A percentile compares a stretch with the other conserved stretches of the same genome.
Conservation (phyloP, 2,329 filamentous ascomycete genomes). For the Ceratocystis cubensis region DNA sequence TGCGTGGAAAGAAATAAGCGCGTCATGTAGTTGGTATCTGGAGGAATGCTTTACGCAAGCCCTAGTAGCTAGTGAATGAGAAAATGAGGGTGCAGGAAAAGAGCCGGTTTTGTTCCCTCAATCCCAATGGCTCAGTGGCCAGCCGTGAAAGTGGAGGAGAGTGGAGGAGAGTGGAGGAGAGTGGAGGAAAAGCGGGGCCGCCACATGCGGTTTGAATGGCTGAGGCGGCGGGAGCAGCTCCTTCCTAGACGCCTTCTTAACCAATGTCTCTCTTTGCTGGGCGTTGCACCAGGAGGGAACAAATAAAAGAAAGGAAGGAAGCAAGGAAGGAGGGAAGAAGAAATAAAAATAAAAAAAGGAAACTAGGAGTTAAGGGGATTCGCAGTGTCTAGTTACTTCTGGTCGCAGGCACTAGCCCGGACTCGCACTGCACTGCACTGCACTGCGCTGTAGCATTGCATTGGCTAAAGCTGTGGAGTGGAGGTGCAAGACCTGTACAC, state of each 20-base stretch:
- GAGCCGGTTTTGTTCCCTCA: neutral
- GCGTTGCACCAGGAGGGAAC: neutral
- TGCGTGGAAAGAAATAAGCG: too few species aligned
- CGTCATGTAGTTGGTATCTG: too few species aligned
- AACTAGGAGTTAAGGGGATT: neutral
- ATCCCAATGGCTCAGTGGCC: neutral
- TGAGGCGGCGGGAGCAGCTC: neutral
- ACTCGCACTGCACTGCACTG: too few species aligned
- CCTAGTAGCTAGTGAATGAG: neutral
- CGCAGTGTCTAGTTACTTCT: neutral
- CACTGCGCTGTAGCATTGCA: neutral
- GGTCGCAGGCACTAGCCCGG: neutral
- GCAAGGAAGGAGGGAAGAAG: too few species aligned
- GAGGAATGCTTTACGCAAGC: neutral
- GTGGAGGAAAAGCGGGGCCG: constrained; percentile 4
- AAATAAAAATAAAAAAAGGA: too few species aligned
- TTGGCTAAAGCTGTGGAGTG: neutral
- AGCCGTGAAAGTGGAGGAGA: neutral
- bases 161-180: neutral
- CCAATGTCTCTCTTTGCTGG: neutral
- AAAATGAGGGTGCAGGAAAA: neutral
- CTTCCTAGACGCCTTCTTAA: neutral
- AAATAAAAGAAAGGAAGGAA: neutral
- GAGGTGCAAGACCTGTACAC: neutral
- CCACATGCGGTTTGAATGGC: neutral